Evolutionary conservation across 306 rosid species (phyloP).

Genomic region (Corylus americana): DNA sequence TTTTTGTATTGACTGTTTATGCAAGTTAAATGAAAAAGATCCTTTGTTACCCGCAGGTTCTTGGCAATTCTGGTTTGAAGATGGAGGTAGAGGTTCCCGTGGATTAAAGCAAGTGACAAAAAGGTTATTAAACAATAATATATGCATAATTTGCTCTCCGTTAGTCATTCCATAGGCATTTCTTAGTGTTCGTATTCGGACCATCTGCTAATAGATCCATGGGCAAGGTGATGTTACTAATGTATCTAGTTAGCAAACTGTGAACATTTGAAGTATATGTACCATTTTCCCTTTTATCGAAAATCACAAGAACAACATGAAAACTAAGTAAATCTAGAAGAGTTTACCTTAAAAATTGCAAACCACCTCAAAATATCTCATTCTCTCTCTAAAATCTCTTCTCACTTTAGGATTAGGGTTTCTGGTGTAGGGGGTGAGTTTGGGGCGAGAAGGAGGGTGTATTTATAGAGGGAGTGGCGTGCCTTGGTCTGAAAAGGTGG

Average conservation of each 20-base stretch:
- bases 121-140: background rate
- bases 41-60: constrained; percentile 48
- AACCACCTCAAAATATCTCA: too few species aligned
- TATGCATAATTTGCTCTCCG: background rate
- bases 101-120: constrained; percentile 37
- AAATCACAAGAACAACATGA: too few species aligned
- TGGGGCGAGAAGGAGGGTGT: too few species aligned
- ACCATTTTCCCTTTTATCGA: background rate
- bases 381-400: too few species aligned
- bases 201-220: constrained; percentile 6
- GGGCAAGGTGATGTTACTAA: constrained; percentile 10
- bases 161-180: constrained; percentile 15
- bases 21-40: background rate
- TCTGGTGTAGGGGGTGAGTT: too few species aligned
- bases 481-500: too few species aligned
- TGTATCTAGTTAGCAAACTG: constrained; percentile 12
- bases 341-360: too few species aligned
- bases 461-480: too few species aligned
- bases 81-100: constrained; percentile 78
- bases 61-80: constrained; percentile 58
- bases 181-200: constrained; percentile 23
- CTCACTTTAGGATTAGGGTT: too few species aligned
- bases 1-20: background rate
- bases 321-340: too few species aligned
- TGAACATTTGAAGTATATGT: constrained; percentile 9